A percentile compares a stretch with the other conserved stretches of the same genome.
Evolutionary conservation across 768 basidiomycete species (phyloP).

Genomic region (Auriscalpium orientale): DNA sequence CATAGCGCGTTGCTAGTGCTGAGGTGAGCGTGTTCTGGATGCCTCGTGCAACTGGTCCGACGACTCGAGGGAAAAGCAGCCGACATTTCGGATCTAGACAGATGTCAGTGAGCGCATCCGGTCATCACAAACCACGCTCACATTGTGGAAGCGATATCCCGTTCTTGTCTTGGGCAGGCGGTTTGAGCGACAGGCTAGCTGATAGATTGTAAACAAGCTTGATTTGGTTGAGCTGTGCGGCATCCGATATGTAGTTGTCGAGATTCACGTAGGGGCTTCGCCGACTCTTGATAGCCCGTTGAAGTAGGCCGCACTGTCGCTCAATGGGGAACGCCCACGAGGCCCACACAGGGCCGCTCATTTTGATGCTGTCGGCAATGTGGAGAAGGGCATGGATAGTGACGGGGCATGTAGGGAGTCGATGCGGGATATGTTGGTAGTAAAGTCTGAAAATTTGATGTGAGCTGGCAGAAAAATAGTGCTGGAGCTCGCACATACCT

Average conservation of each 20-base stretch:
- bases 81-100: not conserved
- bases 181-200: not conserved
- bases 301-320: conserved; percentile 18
- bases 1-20: not conserved
- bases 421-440: conserved; percentile 19
- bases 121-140: not conserved
- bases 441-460: conserved; percentile 10
- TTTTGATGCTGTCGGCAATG: conserved; percentile 20
- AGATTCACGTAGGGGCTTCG: conserved; percentile 8
- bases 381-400: conserved; percentile 28
- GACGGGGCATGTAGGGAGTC: conserved; percentile 23
- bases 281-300: conserved; percentile 16
- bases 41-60: not conserved
- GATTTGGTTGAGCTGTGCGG: not conserved
- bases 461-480: too few species aligned
- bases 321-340: conserved; percentile 27
- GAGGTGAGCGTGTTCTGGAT: not conserved
- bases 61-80: not conserved
- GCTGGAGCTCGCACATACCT: conserved; percentile 26
- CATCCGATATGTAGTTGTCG: not conserved
- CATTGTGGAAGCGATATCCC: not conserved
- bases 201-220: not conserved
- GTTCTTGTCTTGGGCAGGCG: not conserved
- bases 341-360: conserved; percentile 18
- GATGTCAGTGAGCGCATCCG: not conserved